Base-by-base conservation (phyloP, 805 yeast genomes). In the Yamadazyma laniorum region DNA sequence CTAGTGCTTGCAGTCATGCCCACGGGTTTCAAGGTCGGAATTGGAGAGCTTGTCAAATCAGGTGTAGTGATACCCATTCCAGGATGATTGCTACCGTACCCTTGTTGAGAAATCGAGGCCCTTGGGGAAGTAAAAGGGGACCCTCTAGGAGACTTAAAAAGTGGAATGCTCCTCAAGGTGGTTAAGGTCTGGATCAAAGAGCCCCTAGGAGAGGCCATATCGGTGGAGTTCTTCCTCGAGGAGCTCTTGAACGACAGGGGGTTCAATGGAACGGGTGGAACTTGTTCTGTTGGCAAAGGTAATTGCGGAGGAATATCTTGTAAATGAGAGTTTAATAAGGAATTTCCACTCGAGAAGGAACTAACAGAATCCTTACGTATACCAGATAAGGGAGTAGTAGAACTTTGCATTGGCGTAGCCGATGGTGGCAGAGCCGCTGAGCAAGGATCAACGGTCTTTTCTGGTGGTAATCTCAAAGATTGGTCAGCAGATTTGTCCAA, bases 281-380 rank as follows among this genome's bases (percentile, higher is more conserved):
- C 55, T 13, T 78, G 74, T 29, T 74, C 82, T 11, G 50, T 56
- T 3, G 90, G 90, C 42, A 76, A 61, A 1, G 82, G 78, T 13
- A 68, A 55, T 36, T 67, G 75, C 0, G 82, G 78, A 0, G 89
- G 88, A 4, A 82, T 61, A 37, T 63, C 73, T 29, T 59, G 63
- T 16, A 59, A 49, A 38, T 58, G 61, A 0, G 62, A 51, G 8
- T 56, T 54, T 26, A 61, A 49, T 13, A 61, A 45, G 1, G 66
- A 60, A 28, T 42, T 55, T 18, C 23, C 43, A 37, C 56, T 56
- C 1, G 59, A 47, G 17, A 45, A 48, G 0, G 65, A 57, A 29
- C 53, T 38, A 4, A 39, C 13, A 1, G 50, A 46, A 14, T 39
- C 45, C 34, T 46, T 46, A 7, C 50, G 29, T 34, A 6, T 13